Conservation (phyloP, 139 green algal species). For the Micractinium sp. region DNA sequence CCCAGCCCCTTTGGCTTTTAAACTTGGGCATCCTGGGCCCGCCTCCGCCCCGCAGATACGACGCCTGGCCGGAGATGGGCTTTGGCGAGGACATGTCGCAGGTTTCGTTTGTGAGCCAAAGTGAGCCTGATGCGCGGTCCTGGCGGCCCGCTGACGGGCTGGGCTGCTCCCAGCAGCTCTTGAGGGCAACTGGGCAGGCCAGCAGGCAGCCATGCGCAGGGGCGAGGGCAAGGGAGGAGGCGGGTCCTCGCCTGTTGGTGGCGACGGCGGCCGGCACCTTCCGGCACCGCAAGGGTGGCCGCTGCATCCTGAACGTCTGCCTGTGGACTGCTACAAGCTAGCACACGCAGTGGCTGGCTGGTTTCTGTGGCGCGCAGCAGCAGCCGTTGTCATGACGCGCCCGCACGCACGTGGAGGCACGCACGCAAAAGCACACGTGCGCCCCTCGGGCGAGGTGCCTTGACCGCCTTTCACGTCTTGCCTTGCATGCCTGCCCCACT, state of each 20-base stretch:
- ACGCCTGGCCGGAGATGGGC: slow-evolving; percentile 37
- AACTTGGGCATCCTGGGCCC: neutral
- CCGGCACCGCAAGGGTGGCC: no score
- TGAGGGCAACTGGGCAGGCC: neutral
- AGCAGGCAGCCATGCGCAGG: neutral
- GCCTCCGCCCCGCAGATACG: slow-evolving; percentile 15
- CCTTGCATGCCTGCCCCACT: neutral
- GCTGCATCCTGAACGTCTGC: no score
- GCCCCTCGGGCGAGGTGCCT: neutral
- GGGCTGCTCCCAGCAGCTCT: neutral
- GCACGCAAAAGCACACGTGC: neutral
- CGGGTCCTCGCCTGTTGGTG: no score
- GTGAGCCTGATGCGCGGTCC: neutral
- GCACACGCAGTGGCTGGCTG: no score
- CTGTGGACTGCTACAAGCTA: no score
- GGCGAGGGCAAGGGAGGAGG: neutral
- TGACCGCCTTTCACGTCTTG: no score
- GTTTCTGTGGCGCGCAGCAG: no score
- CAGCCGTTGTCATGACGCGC: neutral
- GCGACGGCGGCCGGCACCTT: no score
- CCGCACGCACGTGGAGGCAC: neutral
- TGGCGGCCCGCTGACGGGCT: neutral
- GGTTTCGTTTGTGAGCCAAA: slow-evolving; percentile 30
- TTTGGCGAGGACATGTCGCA: slow-evolving; percentile 33
- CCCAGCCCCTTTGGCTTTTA: neutral